phyloP scores from a whole-genome alignment of 2,329 filamentous ascomycete species.

The Cercospora berteroae region DNA sequence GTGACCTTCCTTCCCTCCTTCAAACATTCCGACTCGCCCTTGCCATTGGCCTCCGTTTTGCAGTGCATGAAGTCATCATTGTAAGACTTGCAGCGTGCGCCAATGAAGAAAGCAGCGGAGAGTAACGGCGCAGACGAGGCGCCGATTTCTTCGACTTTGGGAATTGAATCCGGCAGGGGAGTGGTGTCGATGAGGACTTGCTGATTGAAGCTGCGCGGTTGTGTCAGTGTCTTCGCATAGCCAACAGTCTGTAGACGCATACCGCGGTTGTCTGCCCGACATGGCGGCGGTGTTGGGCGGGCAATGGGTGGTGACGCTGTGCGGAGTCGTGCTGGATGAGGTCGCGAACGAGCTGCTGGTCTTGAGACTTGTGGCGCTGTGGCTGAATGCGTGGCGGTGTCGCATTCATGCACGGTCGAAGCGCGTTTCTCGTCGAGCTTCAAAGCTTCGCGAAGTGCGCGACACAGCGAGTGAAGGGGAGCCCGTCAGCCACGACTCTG shows the following conservation, averaged over 20 bases:
- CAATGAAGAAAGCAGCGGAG: conserved; percentile 94
- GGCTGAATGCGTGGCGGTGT: not conserved
- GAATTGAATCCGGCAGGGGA: conserved; percentile 86
- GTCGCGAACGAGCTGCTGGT: conserved; percentile 1
- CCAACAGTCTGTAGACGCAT: conserved; percentile 29
- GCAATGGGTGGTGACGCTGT: conserved; percentile 12
- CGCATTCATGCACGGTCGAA: not conserved
- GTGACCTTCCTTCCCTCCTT: conserved; percentile 96
- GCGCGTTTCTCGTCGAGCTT: conserved; percentile 4
- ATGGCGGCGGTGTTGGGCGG: conserved; percentile 47
- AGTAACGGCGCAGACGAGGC: conserved; percentile 88
- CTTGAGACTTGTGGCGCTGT: not conserved
- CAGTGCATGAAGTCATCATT: conserved; percentile 99
- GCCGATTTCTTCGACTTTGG: conserved; percentile 89
- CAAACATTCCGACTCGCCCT: conserved; percentile 90
- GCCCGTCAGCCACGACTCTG: not conserved
- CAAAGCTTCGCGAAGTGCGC: conserved; percentile 4
- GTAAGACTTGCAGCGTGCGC: conserved; percentile 87
- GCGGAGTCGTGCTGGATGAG: not conserved
- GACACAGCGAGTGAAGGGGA: conserved; percentile 2
- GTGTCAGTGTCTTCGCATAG: conserved; percentile 11
- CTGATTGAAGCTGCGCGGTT: conserved; percentile 82
- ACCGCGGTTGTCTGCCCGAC: conserved; percentile 62
- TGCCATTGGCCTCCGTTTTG: conserved; percentile 90
- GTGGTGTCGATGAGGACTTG: conserved; percentile 92